Percentiles rank a stretch among this genome's conserved stretches.
Conservation (phyloP, 192 early-diverging fungal genomes). For the Podila horticola region DNA sequence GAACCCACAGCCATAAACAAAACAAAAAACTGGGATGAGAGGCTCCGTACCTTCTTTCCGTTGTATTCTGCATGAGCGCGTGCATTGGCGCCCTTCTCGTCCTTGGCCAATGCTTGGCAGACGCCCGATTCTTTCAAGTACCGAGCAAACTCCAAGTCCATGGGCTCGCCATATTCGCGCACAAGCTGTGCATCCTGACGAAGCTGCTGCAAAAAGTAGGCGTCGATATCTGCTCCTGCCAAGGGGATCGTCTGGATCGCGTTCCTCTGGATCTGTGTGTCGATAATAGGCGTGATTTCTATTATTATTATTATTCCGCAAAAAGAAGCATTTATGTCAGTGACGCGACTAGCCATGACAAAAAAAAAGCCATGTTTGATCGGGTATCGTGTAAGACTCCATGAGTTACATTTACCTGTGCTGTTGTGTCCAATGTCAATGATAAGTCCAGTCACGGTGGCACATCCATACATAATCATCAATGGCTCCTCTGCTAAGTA, state of each 20-base stretch:
- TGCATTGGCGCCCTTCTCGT: slow-evolving; percentile 40
- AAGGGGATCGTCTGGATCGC: slow-evolving; percentile 71
- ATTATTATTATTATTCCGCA: not conserved
- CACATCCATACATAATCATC: slow-evolving; percentile 82
- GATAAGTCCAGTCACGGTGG: slow-evolving; percentile 80
- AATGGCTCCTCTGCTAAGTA: slow-evolving; percentile 88
- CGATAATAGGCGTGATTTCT: slow-evolving; percentile 85
- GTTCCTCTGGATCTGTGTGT: slow-evolving; percentile 72
- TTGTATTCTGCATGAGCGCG: slow-evolving; percentile 64
- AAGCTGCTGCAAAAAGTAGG: slow-evolving; percentile 70
- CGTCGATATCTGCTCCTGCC: slow-evolving; percentile 76
- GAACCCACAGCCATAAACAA: too few species aligned
- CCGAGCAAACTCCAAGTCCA: slow-evolving; percentile 66
- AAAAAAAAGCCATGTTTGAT: not conserved
- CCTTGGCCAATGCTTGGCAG: slow-evolving; percentile 51
- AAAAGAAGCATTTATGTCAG: not conserved
- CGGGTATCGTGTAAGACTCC: not conserved
- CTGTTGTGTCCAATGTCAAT: slow-evolving; percentile 91
- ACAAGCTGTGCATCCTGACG: slow-evolving; percentile 61
- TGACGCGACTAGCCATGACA: not conserved
- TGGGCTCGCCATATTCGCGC: slow-evolving; percentile 56
- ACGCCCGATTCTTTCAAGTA: slow-evolving; percentile 65
- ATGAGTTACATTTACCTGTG: slow-evolving; percentile 66
- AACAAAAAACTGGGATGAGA: too few species aligned
- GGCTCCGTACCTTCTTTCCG: slow-evolving; percentile 59